Evolutionary conservation across 2,329 filamentous ascomycete genomes (phyloP), one percentile per base, ranked within the genome.

Genomic region (Corynespora cassiicola): DNA sequence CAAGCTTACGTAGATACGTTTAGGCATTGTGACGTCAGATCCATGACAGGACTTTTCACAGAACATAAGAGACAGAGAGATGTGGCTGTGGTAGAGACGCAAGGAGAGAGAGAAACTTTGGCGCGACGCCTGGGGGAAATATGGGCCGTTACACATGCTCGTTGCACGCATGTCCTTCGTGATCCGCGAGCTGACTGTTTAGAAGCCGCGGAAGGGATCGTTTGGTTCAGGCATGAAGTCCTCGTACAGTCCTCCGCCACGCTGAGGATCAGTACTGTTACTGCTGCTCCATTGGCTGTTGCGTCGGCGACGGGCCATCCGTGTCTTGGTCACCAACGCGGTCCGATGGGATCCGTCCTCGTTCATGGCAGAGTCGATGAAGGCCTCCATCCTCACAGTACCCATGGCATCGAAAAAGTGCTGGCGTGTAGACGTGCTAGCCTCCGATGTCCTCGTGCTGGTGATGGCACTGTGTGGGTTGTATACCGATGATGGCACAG

Each of bases 361-460:
- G 6, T 54, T 54, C 4, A 68, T 39, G 18, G 61, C 64, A 21
- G 73, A 72, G 49, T 84, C 80, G 52, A 99, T 95, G 66, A 97
- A 99, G 0, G 94, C 94, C 68, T 97, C 92, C 92, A 99, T 97
- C 18, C 94, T 84, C 30, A 97, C 84, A 2, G 91, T 97, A 1
- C 91, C 90, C 41, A 95, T 65, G 17, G 87, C 87, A 55, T 95
- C 90, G 60, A 94, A 94, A 72, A 94, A 91, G 65, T 81, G 79
- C 39, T 68, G 34, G 61, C 73, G 47, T 47, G 80, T 63, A 2
- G 72, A 72, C 2, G 68, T 74, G 49, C 75, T 77, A 8, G 73
- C 70, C 39, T 77, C 76, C 0, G 75, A 77, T 1, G 72, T 81
- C 54, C 66, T 81, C 71, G 61, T 68, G 42, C 70, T 84, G 68